phyloP scores from a whole-genome alignment of 768 basidiomycete genomes.

The Daedalea quercina region DNA sequence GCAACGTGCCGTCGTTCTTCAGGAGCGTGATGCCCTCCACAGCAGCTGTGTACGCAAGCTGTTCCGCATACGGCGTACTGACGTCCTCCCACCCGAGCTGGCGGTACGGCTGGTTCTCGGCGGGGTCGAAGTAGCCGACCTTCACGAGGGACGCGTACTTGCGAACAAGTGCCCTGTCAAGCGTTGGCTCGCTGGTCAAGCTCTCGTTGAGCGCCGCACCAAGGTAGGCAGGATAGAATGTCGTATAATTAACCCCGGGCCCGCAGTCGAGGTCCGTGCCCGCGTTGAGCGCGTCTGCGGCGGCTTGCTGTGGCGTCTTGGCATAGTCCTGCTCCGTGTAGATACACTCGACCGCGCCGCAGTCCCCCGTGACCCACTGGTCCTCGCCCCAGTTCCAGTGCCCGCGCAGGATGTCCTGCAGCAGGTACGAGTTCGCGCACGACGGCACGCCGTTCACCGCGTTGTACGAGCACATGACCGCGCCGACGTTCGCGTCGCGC shows the following conservation, averaged over 20 bases:
- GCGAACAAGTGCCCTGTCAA: conserved; percentile 36
- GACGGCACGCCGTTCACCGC: conserved; percentile 53
- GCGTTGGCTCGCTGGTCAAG: conserved; percentile 36
- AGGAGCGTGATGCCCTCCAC: conserved; percentile 53
- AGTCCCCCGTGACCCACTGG: conserved; percentile 53
- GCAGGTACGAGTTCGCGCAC: conserved; percentile 46
- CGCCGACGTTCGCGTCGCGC: conserved; percentile 50
- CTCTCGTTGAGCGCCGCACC: conserved; percentile 42
- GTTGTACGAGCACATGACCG: conserved; percentile 62
- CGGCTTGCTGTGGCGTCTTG: conserved; percentile 36
- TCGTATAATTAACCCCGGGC: too few relatives aligned
- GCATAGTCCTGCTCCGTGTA: conserved; percentile 45
- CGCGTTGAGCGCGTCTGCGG: conserved; percentile 28
- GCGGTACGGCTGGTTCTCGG: conserved; percentile 42
- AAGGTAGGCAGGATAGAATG: conserved; percentile 37
- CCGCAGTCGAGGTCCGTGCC: conserved; percentile 51
- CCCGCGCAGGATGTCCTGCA: conserved; percentile 45
- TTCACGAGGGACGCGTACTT: conserved; percentile 49
- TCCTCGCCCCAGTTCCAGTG: conserved; percentile 45
- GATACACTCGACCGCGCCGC: conserved; percentile 47
- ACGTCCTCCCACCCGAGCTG: conserved; percentile 42
- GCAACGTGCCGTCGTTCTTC: conserved; percentile 58
- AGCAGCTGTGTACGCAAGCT: conserved; percentile 44
- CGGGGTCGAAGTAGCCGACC: conserved; percentile 51
- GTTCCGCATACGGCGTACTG: conserved; percentile 39